These are phyloP conservation scores for Cladobotryum protrusum DNA, from an alignment of 2,329 filamentous ascomycete genomes.

Conservation along the genomic window DNA sequence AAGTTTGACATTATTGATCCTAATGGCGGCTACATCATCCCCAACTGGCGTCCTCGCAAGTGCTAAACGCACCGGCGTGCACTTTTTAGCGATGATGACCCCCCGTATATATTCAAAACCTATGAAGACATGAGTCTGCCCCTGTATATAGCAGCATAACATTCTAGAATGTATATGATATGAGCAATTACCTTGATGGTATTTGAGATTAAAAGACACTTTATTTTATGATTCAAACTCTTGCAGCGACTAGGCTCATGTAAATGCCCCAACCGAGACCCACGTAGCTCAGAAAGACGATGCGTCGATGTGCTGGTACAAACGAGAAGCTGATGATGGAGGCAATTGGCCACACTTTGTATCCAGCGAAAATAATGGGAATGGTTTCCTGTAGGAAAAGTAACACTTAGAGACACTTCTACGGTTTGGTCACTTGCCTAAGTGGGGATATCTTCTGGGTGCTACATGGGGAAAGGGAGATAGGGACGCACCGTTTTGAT, in stretches of 20 bases:
- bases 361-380: slow-evolving; percentile 42
- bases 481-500: slow-evolving; percentile 27
- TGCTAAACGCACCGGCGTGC: slow-evolving; percentile 10
- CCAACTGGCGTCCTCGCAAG: slow-evolving; percentile 14
- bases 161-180: not conserved
- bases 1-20: slow-evolving; percentile 15
- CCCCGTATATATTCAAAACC: too few relatives aligned
- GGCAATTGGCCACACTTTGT: slow-evolving; percentile 47
- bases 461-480: not conserved
- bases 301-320: slow-evolving; percentile 42
- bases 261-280: slow-evolving; percentile 47
- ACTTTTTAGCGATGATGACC: too few relatives aligned
- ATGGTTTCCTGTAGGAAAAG: slow-evolving; percentile 34
- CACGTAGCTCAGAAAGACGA: slow-evolving; percentile 44
- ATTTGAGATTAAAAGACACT: not conserved
- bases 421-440: too few relatives aligned
- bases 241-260: slow-evolving; percentile 42
- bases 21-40: slow-evolving; percentile 15
- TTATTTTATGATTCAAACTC: slow-evolving; percentile 24
- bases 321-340: slow-evolving; percentile 46
- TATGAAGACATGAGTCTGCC: too few relatives aligned
- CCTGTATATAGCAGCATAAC: not conserved
- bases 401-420: not conserved
- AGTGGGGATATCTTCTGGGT: not conserved
- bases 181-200: not conserved